Evolutionary conservation across 1,284 basidiomycete genomes (phyloP).

Genomic region (Ganoderma boninense): DNA sequence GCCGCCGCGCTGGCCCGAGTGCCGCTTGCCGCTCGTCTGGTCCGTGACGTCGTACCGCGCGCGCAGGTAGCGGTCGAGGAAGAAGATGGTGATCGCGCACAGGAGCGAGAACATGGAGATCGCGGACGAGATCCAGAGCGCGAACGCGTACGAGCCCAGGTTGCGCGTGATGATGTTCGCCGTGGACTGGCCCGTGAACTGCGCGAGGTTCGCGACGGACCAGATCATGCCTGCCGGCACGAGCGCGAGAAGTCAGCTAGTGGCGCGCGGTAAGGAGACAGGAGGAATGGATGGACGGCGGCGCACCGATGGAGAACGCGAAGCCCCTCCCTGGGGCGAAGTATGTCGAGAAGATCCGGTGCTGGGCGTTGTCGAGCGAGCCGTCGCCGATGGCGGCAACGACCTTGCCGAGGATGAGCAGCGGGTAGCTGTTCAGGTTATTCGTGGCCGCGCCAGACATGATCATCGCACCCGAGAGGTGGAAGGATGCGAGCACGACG

Average conservation of each 20-base stretch:
- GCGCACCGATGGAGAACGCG: slow-evolving; percentile 50
- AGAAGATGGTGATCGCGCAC: slow-evolving; percentile 48
- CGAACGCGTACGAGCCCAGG: slow-evolving; percentile 51
- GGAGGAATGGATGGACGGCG: neutral
- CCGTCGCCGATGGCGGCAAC: slow-evolving; percentile 55
- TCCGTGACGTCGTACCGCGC: slow-evolving; percentile 48
- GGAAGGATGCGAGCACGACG: slow-evolving; percentile 47
- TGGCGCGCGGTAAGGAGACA: slow-evolving; percentile 5
- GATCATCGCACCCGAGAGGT: slow-evolving; percentile 45
- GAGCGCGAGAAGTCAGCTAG: neutral
- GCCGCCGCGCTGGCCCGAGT: slow-evolving; percentile 42
- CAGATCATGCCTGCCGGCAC: slow-evolving; percentile 38
- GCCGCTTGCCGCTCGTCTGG: slow-evolving; percentile 46
- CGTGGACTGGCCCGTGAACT: slow-evolving; percentile 50
- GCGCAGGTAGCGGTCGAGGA: slow-evolving; percentile 51
- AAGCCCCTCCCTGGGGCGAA: slow-evolving; percentile 53
- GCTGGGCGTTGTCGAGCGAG: slow-evolving; percentile 55
- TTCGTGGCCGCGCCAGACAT: slow-evolving; percentile 53
- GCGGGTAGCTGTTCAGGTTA: slow-evolving; percentile 49
- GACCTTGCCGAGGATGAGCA: slow-evolving; percentile 53
- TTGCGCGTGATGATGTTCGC: slow-evolving; percentile 50
- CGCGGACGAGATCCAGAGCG: slow-evolving; percentile 53
- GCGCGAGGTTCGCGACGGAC: slow-evolving; percentile 52
- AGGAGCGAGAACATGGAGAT: slow-evolving; percentile 51
- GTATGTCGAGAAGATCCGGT: slow-evolving; percentile 55